Base-by-base conservation (phyloP, 2,329 filamentous ascomycete species). In the Mycosphaerella sp. region DNA sequence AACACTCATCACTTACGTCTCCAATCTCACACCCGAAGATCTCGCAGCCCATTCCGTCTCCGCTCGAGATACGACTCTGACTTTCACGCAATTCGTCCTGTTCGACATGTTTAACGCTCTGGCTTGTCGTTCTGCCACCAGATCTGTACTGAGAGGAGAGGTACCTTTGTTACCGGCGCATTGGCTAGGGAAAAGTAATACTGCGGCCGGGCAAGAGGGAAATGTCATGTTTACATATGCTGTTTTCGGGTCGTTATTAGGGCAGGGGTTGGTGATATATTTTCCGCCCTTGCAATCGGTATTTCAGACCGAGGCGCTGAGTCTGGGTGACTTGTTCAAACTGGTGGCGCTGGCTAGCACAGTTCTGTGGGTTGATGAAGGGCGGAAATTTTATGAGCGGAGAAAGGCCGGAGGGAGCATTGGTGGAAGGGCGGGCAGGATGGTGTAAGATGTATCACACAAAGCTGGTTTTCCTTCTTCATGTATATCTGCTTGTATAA, bases 71-170 rank as follows among this genome's bases (percentile, higher is more conserved):
- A 98, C 93, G 1, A 98, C 93, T 60, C 96, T 98, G 87, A 97
- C 93, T 0, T 98, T 98, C 69, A 98, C 93, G 5, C 95, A 91
- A 73, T 98, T 98, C 68, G 93, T 98, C 44, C 81, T 98, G 51
- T 98, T 97, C 72, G 93, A 98, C 77, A 98, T 98, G 93, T 96
- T 97, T 78, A 97, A 98, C 72, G 93, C 93, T 1, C 78, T 98
- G 21, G 86, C 89, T 12, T 98, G 93, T 73, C 88, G 93, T 45
- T 95, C 87, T 6, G 91, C 95, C 68, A 84, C 81, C 59, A 97
- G 97, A 71, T 95, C 88, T 9, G 78, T 98, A 4, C 80, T 98
- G 3, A 80, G 86, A 26, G 92, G 93, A 40, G 91, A 98, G 69
- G 79, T 72, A 6, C 61, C 61, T 2, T 55, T 72, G 1, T 41